phyloP scores from a whole-genome alignment of 495 filamentous ascomycete genomes.

The Trichoderma reesei region DNA sequence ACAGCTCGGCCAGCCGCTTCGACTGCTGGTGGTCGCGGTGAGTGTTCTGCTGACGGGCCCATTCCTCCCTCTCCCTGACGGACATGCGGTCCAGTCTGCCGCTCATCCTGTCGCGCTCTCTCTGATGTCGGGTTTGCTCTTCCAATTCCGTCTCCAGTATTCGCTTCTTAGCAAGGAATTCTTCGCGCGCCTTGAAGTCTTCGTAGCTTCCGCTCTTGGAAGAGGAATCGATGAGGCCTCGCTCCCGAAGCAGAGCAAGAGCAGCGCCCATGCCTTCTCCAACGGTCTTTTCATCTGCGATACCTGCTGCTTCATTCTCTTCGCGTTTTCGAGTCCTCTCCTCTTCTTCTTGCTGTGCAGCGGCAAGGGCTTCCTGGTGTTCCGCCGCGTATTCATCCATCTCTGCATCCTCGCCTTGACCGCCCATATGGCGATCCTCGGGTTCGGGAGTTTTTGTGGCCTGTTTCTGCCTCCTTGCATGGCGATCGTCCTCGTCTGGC shows the following conservation, averaged over 20 bases:
- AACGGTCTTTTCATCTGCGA: conserved; percentile 76
- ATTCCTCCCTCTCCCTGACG: conserved; percentile 80
- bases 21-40: conserved; percentile 74
- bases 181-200: conserved; percentile 60
- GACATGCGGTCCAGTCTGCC: conserved; percentile 81
- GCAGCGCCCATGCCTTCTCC: conserved; percentile 72
- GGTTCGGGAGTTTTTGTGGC: conserved; percentile 35
- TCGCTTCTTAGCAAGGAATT: conserved; percentile 73
- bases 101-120: conserved; percentile 74
- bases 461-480: conserved; percentile 33
- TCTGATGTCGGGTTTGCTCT: conserved; percentile 65
- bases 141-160: conserved; percentile 67
- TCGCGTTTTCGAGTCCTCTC: conserved; percentile 43
- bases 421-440: conserved; percentile 34
- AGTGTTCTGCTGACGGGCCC: conserved; percentile 77
- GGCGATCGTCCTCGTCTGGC: conserved; percentile 53
- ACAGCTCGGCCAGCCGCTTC: conserved; percentile 70
- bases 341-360: conserved; percentile 37
- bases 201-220: conserved; percentile 55
- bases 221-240: conserved; percentile 62
- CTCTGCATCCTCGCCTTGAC: neutral
- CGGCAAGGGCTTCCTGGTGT: conserved; percentile 20
- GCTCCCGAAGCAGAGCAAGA: conserved; percentile 68
- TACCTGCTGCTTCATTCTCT: conserved; percentile 48
- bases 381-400: neutral